Conservation (phyloP, 106 monocot genomes). For the Phalaenopsis aphrodite region DNA sequence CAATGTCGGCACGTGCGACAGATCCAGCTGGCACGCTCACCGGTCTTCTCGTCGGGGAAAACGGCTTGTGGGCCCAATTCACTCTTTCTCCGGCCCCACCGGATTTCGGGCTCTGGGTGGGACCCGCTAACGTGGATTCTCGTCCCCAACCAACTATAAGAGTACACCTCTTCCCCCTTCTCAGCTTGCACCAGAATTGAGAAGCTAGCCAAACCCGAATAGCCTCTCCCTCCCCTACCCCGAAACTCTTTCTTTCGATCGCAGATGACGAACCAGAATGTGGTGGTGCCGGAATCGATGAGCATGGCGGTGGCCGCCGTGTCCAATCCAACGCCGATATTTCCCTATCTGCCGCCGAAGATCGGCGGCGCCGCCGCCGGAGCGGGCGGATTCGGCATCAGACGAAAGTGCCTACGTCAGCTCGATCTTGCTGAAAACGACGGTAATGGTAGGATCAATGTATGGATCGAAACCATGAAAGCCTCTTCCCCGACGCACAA, state of each 20-base stretch:
- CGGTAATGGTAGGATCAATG: conserved; percentile 9
- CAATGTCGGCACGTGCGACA: background rate
- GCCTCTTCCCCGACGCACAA: conserved; percentile 52
- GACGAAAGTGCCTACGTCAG: conserved; percentile 9
- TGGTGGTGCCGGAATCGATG: conserved; percentile 13
- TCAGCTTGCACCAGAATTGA: background rate
- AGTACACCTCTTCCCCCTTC: background rate
- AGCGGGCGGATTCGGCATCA: background rate
- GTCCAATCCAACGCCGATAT: conserved; percentile 4
- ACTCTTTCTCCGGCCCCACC: background rate
- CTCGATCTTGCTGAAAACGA: conserved; percentile 8
- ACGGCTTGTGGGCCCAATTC: conserved; percentile 1
- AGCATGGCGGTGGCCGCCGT: conserved; percentile 1
- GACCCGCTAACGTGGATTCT: conserved; percentile 11
- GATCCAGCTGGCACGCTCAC: background rate
- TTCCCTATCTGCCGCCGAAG: conserved; percentile 19
- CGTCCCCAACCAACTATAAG: conserved; percentile 9
- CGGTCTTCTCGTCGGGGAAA: background rate
- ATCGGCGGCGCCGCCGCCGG: background rate
- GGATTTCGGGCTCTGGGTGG: conserved; percentile 1
- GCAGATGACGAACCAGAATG: conserved; percentile 19
- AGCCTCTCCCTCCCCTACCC: background rate
- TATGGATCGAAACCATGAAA: conserved; percentile 42
- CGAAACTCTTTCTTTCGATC: background rate
- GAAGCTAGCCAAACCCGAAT: too few relatives aligned